Base-by-base conservation (phyloP, 306 rosid species). In the Argentina anserina region DNA sequence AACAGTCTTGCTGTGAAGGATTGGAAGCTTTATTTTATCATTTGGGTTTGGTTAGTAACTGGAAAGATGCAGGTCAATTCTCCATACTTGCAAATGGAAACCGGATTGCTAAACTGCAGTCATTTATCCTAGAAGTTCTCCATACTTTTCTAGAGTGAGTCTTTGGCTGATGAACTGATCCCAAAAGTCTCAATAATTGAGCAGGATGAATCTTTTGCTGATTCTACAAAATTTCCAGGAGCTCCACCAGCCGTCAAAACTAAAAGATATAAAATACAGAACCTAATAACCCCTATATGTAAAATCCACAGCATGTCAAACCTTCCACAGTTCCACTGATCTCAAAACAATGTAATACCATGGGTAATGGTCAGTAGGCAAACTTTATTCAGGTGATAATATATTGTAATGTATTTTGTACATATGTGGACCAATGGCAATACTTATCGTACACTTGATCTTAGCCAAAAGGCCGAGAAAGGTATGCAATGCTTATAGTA, bases 91-190 rank as follows among this genome's bases (percentile, higher is more conserved):
- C 6, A 20, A 23, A 8, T 75, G 56, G 36, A 34, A 34, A 36
- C 17, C 15, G 39, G 10, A 31, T 18, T 17, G 80, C 81, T 6
- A 59, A 45, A 87, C 36, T 67, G 74, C 50, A 56, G 79, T 53
- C 73, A 29, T 4, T 60, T 62, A 69, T 77, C 28, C 71, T 21
- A 25, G 5, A n/a, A 29, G 18, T 63, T 50, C 61, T 43, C 52
- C 63, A 42, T 18, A 23, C 23, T 41, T 55, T 0, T 46, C 55
- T 11, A 39, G 72, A 73, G 47, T 20, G 67, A 79, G 42, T 69
- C 79, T 69, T 69, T 74, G 42, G 72, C 62, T 50, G 62, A 79
- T 49, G 25, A 49, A 9, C 25, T 20, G 56, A 49, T 53, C 40
- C 14, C 61, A 33, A 20, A n/a, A 69, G 7, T 11, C 21, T 17